These are phyloP conservation scores for Diplotaxis tenuifolia DNA, from an alignment of 345 rosid species.

Conservation along the genomic window DNA sequence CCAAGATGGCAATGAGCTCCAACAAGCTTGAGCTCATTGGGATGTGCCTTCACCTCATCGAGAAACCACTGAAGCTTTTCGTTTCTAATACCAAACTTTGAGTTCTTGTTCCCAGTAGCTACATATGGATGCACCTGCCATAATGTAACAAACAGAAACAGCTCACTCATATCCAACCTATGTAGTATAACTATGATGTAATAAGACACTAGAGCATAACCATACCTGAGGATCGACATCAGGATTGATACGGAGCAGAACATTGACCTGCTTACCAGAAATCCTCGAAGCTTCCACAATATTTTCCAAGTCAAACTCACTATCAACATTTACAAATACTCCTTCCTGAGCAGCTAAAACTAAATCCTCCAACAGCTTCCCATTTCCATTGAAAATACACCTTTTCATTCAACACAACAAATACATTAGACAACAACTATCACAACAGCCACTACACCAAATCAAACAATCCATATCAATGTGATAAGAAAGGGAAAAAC, in stretches of 20 bases:
- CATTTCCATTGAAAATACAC: slow-evolving; percentile 96
- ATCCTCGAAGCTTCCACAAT: slow-evolving; percentile 82
- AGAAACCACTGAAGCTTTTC: slow-evolving; percentile 99
- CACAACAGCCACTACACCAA: background rate
- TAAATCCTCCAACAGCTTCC: slow-evolving; percentile 89
- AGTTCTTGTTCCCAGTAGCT: slow-evolving; percentile 95
- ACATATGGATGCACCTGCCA: slow-evolving; percentile 94
- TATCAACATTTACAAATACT: slow-evolving; percentile 91
- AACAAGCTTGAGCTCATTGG: slow-evolving; percentile 83
- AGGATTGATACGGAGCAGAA: slow-evolving; percentile 92
- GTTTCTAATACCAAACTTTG: slow-evolving; percentile 97
- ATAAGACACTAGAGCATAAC: background rate
- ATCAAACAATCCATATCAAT: background rate
- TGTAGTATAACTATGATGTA: background rate
- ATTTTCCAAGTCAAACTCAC: slow-evolving; percentile 91
- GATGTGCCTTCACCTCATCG: slow-evolving; percentile 87
- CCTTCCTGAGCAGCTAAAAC: slow-evolving; percentile 91
- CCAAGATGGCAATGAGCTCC: slow-evolving; percentile 99
- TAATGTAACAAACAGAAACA: slow-evolving; percentile 11
- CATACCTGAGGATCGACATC: slow-evolving; percentile 98
- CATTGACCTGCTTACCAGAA: slow-evolving; percentile 86
- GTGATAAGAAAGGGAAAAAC: background rate
- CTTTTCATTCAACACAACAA: slow-evolving; percentile 32
- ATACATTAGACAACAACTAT: background rate
- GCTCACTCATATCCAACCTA: background rate